Evolutionary conservation across 192 early-diverging fungal genomes (phyloP), one percentile per base, ranked within the genome.

Genomic region (Mortierella hygrophila): DNA sequence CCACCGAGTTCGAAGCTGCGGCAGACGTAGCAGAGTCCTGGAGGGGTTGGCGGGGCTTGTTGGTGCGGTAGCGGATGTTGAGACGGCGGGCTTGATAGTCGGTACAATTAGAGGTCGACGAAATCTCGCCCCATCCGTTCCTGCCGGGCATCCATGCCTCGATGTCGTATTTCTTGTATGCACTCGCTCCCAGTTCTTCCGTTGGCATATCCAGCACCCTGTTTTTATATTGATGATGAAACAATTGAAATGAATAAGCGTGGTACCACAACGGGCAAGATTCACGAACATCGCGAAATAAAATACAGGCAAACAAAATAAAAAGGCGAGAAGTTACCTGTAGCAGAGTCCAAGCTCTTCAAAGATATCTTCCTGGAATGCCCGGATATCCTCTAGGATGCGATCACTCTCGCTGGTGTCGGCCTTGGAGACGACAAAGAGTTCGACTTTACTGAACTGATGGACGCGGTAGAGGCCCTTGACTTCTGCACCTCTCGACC

Each of bases 81-180:
- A 99, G 90, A 6, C 97, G 86, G 8, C 97, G 92, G 0, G 97
- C 90, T 88, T 99, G 97, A 87, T 96, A 99, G 72, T 99, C 97
- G 15, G 97, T 98, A 83, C 97, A 99, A 82, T 97, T 97, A 20
- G 95, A 96, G 0, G 97, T 94, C 38, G 95, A 96, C 18, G 96
- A 96, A 54, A 98, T 96, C 90, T 97, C 96, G 11, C 95, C 96
- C 95, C 95, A 96, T 15, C 81, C 88, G 38, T 93, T 89, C 69
- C 95, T 90, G 15, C 97, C 98, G 9, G 98, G 97, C 97, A 99
- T 98, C 98, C 98, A 99, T 40, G 96, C 97, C 86, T 99, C 98
- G 75, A 99, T 97, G 74, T 99, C 98, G 75, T 94, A 96, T 68
- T 99, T 99, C 42, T 94, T 92, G 87, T 94, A 96, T 0, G 98